These are phyloP conservation scores for Rosa multiflora DNA, from an alignment of 306 rosid species.

Conservation along the genomic window DNA sequence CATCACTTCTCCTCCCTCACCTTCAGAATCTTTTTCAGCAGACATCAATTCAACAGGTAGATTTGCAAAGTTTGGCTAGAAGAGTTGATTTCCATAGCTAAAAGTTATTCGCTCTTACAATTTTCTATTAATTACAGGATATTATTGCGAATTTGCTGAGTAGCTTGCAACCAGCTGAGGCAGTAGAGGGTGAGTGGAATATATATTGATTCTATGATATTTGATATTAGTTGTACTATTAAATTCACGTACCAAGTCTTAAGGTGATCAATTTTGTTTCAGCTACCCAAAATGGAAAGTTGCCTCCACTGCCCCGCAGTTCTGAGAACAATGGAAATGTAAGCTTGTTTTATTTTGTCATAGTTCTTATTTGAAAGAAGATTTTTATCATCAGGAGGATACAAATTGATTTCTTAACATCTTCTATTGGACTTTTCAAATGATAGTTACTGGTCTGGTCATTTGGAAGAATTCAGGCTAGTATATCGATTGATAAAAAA, in stretches of 20 bases:
- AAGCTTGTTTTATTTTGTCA: constrained; percentile 31
- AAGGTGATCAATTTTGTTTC: constrained; percentile 37
- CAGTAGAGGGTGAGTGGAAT: constrained; percentile 68
- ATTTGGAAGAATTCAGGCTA: background rate
- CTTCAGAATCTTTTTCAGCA: constrained; percentile 93
- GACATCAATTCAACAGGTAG: constrained; percentile 91
- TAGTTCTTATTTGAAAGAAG: background rate
- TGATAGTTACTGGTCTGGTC: background rate
- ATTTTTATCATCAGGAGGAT: background rate
- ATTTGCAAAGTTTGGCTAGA: constrained; percentile 20
- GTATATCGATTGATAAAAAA: background rate
- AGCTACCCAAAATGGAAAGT: constrained; percentile 85
- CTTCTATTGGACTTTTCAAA: background rate
- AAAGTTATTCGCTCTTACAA: constrained; percentile 24
- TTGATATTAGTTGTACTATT: constrained; percentile 16
- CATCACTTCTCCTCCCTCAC: constrained; percentile 74
- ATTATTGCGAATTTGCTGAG: constrained; percentile 70
- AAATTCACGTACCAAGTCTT: constrained; percentile 19
- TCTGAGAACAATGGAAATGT: constrained; percentile 88
- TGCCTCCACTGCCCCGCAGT: constrained; percentile 79
- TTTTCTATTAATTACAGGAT: constrained; percentile 58
- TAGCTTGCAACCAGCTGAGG: constrained; percentile 74
- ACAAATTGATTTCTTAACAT: background rate
- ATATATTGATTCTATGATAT: constrained; percentile 3
- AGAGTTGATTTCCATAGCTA: constrained; percentile 11